Evolutionary conservation across 192 early-diverging fungal species (phyloP), one percentile per base, ranked within the genome.

Genomic region (Coemansia sp.): DNA sequence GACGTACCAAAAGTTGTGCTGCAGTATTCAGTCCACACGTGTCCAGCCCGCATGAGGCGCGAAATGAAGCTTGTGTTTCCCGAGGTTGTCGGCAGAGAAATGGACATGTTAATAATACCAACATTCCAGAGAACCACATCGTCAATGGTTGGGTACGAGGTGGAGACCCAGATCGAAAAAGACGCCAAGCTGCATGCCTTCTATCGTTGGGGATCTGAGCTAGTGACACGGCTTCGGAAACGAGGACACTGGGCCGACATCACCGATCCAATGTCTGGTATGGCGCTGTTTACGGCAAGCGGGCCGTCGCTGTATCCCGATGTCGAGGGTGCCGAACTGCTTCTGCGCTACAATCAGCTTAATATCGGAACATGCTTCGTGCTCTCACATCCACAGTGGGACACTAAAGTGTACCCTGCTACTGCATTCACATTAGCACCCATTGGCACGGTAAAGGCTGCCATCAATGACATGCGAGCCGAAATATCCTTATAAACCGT

Each of bases 231-330:
- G 6, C 71, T 93, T 29, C 73, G 78, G 41, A 61, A 75, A 19
- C 59, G 72, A 33, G 91, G 89, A 7, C 84, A 88, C 83, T 97
- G 93, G 93, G 91, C 91, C 0, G 95, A 97, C 74, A 73, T 94
- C 43, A 94, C 92, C 38, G 95, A 97, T 69, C 95, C 95, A 19
- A 90, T 91, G 48, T 93, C 92, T 17, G 95, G 95, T 6, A 65
- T 70, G 66, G 75, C 88, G 69, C 73, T 89, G 20, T 89, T 86
- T 67, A 87, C 87, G 5, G 66, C 81, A 11, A 83, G 88, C 42
- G 93, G 93, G 14, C 84, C 90, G 11, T 84, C 85, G 43, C 84
- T 89, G 13, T 97, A 94, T 66, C 93, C 95, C 11, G 95, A 97
- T 65, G 93, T 97, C 15, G 89, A 93, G 29, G 92, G 92, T 15